Percentiles rank a stretch among this genome's conserved stretches.
Evolutionary conservation across 495 filamentous ascomycete species (phyloP).

Genomic region (Tuber borchii): DNA sequence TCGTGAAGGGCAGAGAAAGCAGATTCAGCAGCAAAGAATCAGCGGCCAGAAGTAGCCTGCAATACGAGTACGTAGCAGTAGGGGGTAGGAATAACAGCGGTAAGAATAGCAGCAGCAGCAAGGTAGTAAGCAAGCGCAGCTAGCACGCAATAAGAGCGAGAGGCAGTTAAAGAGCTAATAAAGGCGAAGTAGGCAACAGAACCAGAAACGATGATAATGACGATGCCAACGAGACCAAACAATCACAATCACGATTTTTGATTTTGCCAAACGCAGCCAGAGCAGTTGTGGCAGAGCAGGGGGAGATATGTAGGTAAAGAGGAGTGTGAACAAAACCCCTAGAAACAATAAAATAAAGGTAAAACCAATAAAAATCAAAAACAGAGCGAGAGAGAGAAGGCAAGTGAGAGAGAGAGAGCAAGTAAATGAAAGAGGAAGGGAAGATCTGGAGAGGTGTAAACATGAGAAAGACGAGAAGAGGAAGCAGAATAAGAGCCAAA

Average conservation of each 20-base stretch:
- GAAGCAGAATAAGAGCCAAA: conserved; percentile 12
- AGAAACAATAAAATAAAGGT: not conserved
- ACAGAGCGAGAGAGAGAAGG: not conserved
- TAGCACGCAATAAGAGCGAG: not conserved
- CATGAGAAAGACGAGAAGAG: not conserved
- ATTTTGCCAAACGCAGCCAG: not conserved
- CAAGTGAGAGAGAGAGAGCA: conserved; percentile 1
- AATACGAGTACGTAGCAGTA: not conserved
- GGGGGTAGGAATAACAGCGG: conserved; percentile 5
- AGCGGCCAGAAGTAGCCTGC: not conserved
- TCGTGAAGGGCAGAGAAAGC: conserved; percentile 27
- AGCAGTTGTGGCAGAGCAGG: not conserved
- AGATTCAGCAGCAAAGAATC: not conserved
- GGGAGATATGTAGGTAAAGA: not conserved
- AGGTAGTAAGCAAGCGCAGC: conserved; percentile 36
- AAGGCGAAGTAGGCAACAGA: not conserved
- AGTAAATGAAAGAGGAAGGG: conserved; percentile 1
- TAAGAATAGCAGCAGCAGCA: conserved; percentile 28
- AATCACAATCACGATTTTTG: not conserved
- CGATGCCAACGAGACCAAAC: not conserved
- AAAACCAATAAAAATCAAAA: not conserved
- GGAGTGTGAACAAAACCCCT: not conserved
- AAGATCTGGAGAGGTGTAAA: not conserved
- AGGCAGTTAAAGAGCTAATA: not conserved
- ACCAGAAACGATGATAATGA: not conserved